A percentile compares a stretch with the other conserved stretches of the same genome.
Conservation (phyloP, 2,329 filamentous ascomycete species). For the Grosmannia huntii region DNA sequence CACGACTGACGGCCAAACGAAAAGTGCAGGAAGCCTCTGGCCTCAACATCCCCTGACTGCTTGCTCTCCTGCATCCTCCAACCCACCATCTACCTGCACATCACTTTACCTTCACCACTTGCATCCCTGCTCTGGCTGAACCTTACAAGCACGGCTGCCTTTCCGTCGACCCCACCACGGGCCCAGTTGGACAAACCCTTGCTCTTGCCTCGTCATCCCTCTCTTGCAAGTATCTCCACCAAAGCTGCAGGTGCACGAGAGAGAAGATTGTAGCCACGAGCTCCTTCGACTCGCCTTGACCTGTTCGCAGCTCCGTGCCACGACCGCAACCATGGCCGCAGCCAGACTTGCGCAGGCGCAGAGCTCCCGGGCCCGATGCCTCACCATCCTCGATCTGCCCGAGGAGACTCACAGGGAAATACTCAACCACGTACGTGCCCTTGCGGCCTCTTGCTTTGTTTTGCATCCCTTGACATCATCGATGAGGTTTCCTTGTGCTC, state of each 20-base stretch:
- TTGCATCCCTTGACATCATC: not conserved
- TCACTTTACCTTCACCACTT: not conserved
- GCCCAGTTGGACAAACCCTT: not conserved
- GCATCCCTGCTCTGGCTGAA: not conserved
- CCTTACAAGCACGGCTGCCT: not conserved
- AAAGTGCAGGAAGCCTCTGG: not conserved
- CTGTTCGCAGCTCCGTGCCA: not conserved
- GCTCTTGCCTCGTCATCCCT: not conserved
- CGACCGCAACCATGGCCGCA: not conserved
- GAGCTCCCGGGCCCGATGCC: not conserved
- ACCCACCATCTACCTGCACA: not conserved
- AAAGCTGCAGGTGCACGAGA: not conserved
- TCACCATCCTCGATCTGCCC: conserved; percentile 29
- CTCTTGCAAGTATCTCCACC: not conserved
- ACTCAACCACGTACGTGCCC: conserved; percentile 27
- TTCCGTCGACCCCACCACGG: not conserved
- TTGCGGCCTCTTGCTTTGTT: not conserved
- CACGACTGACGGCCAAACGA: not conserved
- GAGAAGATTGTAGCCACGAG: not conserved
- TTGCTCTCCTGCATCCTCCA: not conserved
- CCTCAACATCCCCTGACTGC: too few species aligned
- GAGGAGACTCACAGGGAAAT: conserved; percentile 36
- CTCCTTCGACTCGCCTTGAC: not conserved
- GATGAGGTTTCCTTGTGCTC: not conserved
- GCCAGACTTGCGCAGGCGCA: not conserved